These are phyloP conservation scores for Eucalyptus brandiana DNA, from an alignment of 345 rosid genomes.

Conservation along the genomic window DNA sequence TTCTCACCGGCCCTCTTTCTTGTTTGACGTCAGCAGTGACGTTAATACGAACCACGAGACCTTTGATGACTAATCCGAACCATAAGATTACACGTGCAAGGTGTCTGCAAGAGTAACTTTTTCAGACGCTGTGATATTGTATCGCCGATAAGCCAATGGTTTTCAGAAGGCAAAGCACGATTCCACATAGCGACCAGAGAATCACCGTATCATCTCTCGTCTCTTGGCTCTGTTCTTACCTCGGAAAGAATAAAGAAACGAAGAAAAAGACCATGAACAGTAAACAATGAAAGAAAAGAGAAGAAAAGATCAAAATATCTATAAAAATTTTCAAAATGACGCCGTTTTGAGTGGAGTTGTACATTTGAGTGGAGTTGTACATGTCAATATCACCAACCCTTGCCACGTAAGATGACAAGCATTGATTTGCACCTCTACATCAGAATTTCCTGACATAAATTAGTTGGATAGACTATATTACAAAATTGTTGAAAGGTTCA, in stretches of 20 bases:
- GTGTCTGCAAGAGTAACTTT: background rate
- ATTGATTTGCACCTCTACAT: background rate
- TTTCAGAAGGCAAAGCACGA: background rate
- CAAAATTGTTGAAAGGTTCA: background rate
- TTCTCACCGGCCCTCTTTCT: background rate
- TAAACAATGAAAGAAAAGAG: background rate
- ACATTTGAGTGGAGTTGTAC: background rate
- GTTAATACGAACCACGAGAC: background rate
- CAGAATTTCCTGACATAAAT: background rate
- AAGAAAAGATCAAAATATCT: background rate
- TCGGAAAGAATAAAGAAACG: background rate
- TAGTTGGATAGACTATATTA: background rate
- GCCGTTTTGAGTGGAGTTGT: background rate
- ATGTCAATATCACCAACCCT: accelerated
- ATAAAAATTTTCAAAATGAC: background rate
- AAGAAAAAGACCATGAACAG: background rate
- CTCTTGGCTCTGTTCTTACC: background rate
- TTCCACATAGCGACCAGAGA: background rate
- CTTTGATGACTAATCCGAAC: background rate
- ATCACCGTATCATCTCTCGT: background rate
- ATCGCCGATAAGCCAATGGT: background rate
- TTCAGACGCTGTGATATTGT: accelerated
- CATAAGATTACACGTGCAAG: background rate
- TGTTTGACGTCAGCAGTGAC: background rate
- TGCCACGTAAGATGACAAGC: accelerated